Conservation (phyloP, 306 rosid genomes). For the Begonia fuchsioides region DNA sequence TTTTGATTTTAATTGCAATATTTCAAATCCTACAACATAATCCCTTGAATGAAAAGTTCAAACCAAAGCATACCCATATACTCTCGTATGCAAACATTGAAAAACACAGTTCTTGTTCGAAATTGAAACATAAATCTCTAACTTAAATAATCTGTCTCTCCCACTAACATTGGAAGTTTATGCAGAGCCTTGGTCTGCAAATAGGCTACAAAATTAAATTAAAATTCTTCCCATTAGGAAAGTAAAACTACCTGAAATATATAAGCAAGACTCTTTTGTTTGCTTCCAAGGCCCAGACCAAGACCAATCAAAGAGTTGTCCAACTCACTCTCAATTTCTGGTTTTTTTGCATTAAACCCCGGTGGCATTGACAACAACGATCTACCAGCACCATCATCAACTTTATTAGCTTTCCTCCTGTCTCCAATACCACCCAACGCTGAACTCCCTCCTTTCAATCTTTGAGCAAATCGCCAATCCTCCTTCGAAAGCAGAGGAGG, state of each 20-base stretch:
- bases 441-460: constrained; percentile 48
- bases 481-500: constrained; percentile 74
- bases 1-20: too few species aligned
- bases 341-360: constrained; percentile 45
- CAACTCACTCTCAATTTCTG: constrained; percentile 33
- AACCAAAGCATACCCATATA: too few species aligned
- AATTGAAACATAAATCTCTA: too few species aligned
- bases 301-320: constrained; percentile 48
- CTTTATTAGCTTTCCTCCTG: constrained; percentile 42
- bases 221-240: neutral
- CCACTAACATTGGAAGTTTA: too few species aligned
- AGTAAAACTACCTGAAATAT: constrained; percentile 66
- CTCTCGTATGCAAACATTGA: too few species aligned
- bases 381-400: constrained; percentile 46
- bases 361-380: constrained; percentile 48
- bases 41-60: too few species aligned
- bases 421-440: constrained; percentile 73
- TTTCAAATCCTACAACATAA: too few species aligned
- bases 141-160: too few species aligned
- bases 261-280: constrained; percentile 79
- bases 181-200: too few species aligned
- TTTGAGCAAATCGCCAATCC: constrained; percentile 62
- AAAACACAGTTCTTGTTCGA: too few species aligned
- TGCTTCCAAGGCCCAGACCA: constrained; percentile 67
- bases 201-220: too few species aligned